Evolutionary conservation across 1,284 basidiomycete genomes (phyloP), one percentile per base, ranked within the genome.

Genomic region (Irpex sp.): DNA sequence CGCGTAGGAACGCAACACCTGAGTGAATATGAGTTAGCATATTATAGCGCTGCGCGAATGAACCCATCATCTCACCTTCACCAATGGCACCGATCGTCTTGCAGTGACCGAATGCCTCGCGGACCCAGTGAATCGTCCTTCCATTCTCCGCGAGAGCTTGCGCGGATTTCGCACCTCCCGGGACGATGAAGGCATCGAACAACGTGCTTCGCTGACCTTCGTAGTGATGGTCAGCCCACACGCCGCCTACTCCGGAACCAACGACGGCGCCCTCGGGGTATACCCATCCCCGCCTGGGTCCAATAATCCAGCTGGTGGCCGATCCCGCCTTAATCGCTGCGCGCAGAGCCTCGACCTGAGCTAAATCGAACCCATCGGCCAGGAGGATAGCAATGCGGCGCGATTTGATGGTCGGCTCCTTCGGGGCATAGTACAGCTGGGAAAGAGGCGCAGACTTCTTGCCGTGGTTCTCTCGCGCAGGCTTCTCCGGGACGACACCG

Each of bases 101-200:
- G 73, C 86, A 85, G 72, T 93, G 92, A 26, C 89, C 89, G 74
- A 90, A 93, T 0, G 90, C 85, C 74, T 94, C 92, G 49, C 88
- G 81, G 1, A 89, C 80, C 81, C 88, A 92, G 70, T 93, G 89
- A 5, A 89, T 72, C 9, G 76, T 81, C 5, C 89, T 79, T 3
- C 88, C 89, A 61, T 81, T 84, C 46, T 74, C 74, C 13, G 74
- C 75, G 31, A 93, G 78, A 37, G 79, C 72, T 68, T 84, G 80
- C 9, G 77, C 81, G 66, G 86, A 83, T 55, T 82, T 78, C 8
- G 74, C 74, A 0, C 90, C 90, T 19, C 87, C 86, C 13, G 89
- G 84, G 68, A 94, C 85, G 69, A 90, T 82, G 64, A 94, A 66
- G 0, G 90, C 89, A 72, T 94, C 93, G 68, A 92, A 95, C 73